These are phyloP conservation scores for Kalmanozyma brasiliensis DNA, from an alignment of 1,284 basidiomycete species.

Conservation along the genomic window DNA sequence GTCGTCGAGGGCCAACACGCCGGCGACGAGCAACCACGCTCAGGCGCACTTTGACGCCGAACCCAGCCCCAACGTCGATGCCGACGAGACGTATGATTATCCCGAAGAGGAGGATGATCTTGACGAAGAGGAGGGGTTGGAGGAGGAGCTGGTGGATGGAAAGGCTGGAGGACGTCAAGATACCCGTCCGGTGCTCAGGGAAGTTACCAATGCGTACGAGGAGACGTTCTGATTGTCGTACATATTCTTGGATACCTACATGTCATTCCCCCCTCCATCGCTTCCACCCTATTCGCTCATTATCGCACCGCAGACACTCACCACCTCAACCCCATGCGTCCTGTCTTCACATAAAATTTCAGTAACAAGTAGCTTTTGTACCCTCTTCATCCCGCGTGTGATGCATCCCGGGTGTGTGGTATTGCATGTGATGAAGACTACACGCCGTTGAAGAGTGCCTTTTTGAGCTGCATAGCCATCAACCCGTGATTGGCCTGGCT, in stretches of 20 bases:
- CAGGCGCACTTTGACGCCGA: constrained; percentile 30
- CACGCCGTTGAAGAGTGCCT: constrained; percentile 68
- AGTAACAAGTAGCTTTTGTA: no score
- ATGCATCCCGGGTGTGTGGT: no score
- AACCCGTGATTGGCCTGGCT: constrained; percentile 90
- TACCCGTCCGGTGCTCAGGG: constrained; percentile 35
- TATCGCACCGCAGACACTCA: background rate
- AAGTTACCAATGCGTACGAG: constrained; percentile 47
- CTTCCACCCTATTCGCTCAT: background rate
- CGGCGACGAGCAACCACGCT: constrained; percentile 8
- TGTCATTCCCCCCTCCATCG: no score
- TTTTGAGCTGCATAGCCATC: constrained; percentile 87
- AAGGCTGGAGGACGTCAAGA: constrained; percentile 8
- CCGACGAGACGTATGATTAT: constrained; percentile 24
- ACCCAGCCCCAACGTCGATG: constrained; percentile 23
- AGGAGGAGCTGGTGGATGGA: constrained; percentile 17
- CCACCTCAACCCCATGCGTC: background rate
- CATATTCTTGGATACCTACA: no score
- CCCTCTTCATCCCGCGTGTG: no score
- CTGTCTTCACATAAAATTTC: no score
- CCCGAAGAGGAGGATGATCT: constrained; percentile 12
- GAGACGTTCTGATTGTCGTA: constrained; percentile 28
- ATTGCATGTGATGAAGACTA: no score
- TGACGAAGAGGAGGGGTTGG: background rate
- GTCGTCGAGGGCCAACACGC: constrained; percentile 33